phyloP scores from a whole-genome alignment of 148 eudicot genomes.

The Rhododendron simsii region DNA sequence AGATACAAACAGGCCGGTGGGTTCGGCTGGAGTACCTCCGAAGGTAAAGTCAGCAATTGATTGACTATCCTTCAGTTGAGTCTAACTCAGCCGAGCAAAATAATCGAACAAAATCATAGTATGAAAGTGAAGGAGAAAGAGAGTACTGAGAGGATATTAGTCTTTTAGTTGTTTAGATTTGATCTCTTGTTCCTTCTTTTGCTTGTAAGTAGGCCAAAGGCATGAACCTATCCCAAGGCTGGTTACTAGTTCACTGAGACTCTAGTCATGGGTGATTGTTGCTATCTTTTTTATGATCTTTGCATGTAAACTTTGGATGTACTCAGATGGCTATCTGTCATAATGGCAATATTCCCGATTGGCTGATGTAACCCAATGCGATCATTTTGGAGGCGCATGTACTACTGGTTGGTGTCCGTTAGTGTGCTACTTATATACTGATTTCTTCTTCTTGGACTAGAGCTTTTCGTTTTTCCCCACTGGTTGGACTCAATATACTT shows the following conservation, averaged over 20 bases:
- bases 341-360: not conserved
- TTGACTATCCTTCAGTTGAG: not conserved
- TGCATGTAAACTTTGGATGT: not conserved
- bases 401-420: not conserved
- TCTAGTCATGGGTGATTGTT: not conserved
- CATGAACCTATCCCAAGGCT: not conserved
- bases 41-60: not conserved
- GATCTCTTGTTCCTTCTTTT: not conserved
- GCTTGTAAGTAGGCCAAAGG: not conserved
- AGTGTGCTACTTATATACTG: not conserved
- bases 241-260: not conserved
- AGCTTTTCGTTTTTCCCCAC: too few relatives aligned
- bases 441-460: too few relatives aligned
- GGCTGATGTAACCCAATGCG: not conserved
- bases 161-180: not conserved
- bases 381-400: not conserved
- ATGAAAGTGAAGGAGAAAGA: not conserved
- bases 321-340: not conserved
- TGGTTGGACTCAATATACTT: too few relatives aligned
- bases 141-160: not conserved
- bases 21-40: not conserved
- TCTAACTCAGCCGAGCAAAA: not conserved
- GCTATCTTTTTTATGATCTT: not conserved
- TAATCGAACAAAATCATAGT: not conserved
- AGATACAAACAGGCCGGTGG: not conserved